phyloP scores from a whole-genome alignment of 2,329 filamentous ascomycete genomes.

The Sporothrix sp. region DNA sequence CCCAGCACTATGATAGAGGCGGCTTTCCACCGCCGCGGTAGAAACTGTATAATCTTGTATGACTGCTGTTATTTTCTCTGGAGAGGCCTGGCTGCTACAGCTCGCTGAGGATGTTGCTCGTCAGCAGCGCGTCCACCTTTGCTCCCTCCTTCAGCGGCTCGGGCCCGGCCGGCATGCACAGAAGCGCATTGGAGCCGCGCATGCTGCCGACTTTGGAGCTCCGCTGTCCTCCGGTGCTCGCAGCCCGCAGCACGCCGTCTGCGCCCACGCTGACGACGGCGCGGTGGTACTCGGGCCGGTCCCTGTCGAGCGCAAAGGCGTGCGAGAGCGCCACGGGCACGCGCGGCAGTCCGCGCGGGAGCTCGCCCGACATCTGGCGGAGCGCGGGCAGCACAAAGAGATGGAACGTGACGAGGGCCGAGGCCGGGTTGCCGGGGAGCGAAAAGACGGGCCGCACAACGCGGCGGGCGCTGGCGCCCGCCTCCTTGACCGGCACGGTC shows the following conservation, averaged over 20 bases:
- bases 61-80: background rate
- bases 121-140: slow-evolving; percentile 67
- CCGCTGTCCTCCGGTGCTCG: slow-evolving; percentile 79
- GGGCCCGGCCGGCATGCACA: slow-evolving; percentile 61
- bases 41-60: slow-evolving; percentile 5
- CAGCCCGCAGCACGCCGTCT: slow-evolving; percentile 62
- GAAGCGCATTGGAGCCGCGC: slow-evolving; percentile 75
- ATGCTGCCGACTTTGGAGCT: slow-evolving; percentile 86
- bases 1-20: background rate
- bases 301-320: slow-evolving; percentile 63
- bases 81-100: background rate
- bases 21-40: too few species aligned
- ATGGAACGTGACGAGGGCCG: slow-evolving; percentile 84
- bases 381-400: slow-evolving; percentile 86
- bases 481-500: slow-evolving; percentile 61
- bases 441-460: slow-evolving; percentile 70
- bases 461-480: slow-evolving; percentile 27
- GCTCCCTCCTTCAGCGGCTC: slow-evolving; percentile 58
- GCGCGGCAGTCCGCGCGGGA: slow-evolving; percentile 57
- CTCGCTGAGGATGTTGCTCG: slow-evolving; percentile 43
- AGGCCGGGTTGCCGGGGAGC: slow-evolving; percentile 87
- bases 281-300: slow-evolving; percentile 83
- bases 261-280: slow-evolving; percentile 56
- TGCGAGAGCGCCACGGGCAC: slow-evolving; percentile 64
- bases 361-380: slow-evolving; percentile 63